A percentile compares a stretch with the other conserved stretches of the same genome.
Conservation (phyloP, 257 asterid species). For the Gentiana straminea region DNA sequence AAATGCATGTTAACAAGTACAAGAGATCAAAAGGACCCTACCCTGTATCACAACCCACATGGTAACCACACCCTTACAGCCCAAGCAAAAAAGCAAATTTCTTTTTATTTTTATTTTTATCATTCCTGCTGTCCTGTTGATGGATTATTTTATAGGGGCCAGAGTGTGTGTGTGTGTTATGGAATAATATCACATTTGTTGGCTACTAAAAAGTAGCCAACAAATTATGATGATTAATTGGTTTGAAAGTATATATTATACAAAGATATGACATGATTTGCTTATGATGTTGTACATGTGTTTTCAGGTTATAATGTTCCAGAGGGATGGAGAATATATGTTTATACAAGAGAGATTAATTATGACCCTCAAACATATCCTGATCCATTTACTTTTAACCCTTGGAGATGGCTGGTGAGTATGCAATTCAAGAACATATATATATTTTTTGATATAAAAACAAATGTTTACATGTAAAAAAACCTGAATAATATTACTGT, state of each 20-base stretch:
- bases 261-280: too few relatives aligned
- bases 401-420: constrained; percentile 99
- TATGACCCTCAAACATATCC: constrained; percentile 80
- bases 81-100: constrained; percentile 11
- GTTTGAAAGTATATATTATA: too few relatives aligned
- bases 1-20: background rate
- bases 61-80: constrained; percentile 42
- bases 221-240: too few relatives aligned
- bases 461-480: too few relatives aligned
- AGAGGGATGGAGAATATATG: constrained; percentile 90
- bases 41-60: constrained; percentile 32
- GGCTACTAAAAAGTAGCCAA: too few relatives aligned
- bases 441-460: too few relatives aligned
- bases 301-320: constrained; percentile 74
- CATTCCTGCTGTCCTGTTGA: constrained; percentile 19
- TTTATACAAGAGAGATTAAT: constrained; percentile 54
- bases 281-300: background rate
- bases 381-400: constrained; percentile 80
- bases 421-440: background rate
- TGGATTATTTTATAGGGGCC: constrained; percentile 11
- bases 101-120: constrained; percentile 13
- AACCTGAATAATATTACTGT: too few relatives aligned
- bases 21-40: constrained; percentile 22
- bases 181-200: too few relatives aligned
- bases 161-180: too few relatives aligned